Evolutionary conservation across 2,329 filamentous ascomycete genomes (phyloP).

Genomic region (Diaporthe vaccinii): DNA sequence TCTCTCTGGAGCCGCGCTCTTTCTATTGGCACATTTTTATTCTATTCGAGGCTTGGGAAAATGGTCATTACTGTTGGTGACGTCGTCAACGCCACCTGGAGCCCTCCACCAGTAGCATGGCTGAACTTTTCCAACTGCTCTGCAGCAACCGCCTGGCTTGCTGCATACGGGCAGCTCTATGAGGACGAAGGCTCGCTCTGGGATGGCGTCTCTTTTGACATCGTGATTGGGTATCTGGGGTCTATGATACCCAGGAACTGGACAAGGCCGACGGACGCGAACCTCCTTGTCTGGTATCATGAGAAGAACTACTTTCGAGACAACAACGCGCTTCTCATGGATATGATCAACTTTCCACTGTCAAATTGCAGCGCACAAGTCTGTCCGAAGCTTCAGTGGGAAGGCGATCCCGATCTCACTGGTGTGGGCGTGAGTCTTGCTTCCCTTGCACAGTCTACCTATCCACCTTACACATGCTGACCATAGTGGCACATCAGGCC

Average conservation of each 20-base stretch:
- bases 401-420: conserved; percentile 38
- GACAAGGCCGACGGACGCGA: conserved; percentile 15
- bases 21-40: neutral
- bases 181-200: conserved; percentile 24
- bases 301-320: conserved; percentile 6
- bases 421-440: conserved; percentile 38
- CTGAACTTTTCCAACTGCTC: conserved; percentile 27
- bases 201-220: conserved; percentile 21
- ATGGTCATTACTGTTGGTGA: conserved; percentile 29
- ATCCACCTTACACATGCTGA: neutral
- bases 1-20: conserved; percentile 17
- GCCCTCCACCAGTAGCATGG: conserved; percentile 23
- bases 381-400: conserved; percentile 36
- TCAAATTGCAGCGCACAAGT: conserved; percentile 37
- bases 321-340: conserved; percentile 21
- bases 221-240: conserved; percentile 25
- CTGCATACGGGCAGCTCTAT: conserved; percentile 14
- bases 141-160: conserved; percentile 17
- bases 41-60: neutral
- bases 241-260: conserved; percentile 33
- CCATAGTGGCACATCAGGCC: conserved; percentile 11
- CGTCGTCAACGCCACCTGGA: conserved; percentile 27
- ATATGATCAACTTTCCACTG: conserved; percentile 7
- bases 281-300: conserved; percentile 34
- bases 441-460: too few species aligned